These are phyloP conservation scores for Plasmopara muralis DNA, from an alignment of 352 stramenopile genomes.

Conservation along the genomic window DNA sequence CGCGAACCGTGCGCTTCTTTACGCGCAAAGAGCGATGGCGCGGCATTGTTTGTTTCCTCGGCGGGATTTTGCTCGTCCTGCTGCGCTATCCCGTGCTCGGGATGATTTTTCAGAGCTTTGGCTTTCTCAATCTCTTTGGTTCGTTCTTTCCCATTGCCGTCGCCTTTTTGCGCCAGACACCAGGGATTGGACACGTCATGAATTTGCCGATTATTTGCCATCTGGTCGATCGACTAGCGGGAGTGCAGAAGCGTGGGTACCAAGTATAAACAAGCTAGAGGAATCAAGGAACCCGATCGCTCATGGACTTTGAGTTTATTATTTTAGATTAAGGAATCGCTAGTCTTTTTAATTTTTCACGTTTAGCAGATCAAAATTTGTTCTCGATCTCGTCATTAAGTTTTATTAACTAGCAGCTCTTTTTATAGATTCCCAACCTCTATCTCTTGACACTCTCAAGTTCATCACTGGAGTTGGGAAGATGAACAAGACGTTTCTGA, in stretches of 20 bases:
- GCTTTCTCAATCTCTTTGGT: constrained; percentile 94
- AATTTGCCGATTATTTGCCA: constrained; percentile 78
- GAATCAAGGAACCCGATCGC: no score
- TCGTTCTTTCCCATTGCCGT: constrained; percentile 95
- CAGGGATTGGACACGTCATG: constrained; percentile 86
- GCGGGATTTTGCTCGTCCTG: constrained; percentile 90
- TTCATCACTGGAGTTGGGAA: background rate
- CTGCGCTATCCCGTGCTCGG: constrained; percentile 89
- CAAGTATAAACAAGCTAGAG: constrained; percentile 45
- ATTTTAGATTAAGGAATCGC: no score
- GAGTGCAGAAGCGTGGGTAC: constrained; percentile 79
- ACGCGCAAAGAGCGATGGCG: constrained; percentile 89
- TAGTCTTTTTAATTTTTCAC: no score
- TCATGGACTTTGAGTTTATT: no score
- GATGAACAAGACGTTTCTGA: background rate
- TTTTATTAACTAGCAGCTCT: background rate
- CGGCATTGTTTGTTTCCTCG: constrained; percentile 92
- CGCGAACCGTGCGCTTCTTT: constrained; percentile 92
- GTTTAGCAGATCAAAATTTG: no score
- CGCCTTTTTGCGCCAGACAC: constrained; percentile 89
- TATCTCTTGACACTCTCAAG: background rate
- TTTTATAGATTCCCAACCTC: background rate
- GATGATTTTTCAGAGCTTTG: constrained; percentile 92
- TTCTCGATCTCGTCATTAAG: background rate
- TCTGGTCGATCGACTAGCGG: constrained; percentile 78